These are phyloP conservation scores for Fusarium musae DNA, from an alignment of 2,329 filamentous ascomycete species.

Conservation along the genomic window DNA sequence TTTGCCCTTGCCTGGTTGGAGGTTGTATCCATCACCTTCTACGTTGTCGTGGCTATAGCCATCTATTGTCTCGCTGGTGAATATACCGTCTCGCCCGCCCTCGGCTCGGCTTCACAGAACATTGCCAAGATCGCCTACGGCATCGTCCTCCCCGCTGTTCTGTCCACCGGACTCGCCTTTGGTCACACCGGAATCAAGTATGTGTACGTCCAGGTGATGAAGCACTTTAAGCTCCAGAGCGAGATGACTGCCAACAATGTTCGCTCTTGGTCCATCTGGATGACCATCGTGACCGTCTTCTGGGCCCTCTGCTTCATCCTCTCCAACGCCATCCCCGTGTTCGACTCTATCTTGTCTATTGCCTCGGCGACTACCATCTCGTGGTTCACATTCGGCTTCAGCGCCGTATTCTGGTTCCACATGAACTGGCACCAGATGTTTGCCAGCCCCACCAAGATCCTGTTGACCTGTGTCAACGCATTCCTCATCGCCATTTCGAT, in stretches of 20 bases:
- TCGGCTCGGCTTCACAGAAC: slow-evolving; percentile 39
- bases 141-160: slow-evolving; percentile 46
- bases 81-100: slow-evolving; percentile 43
- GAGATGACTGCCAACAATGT: slow-evolving; percentile 49
- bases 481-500: slow-evolving; percentile 48
- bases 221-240: slow-evolving; percentile 46
- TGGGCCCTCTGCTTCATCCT: slow-evolving; percentile 51
- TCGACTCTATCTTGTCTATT: slow-evolving; percentile 52
- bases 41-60: slow-evolving; percentile 41
- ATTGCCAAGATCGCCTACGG: slow-evolving; percentile 48
- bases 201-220: slow-evolving; percentile 49
- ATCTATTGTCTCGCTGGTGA: slow-evolving; percentile 46
- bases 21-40: slow-evolving; percentile 42
- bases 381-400: slow-evolving; percentile 53
- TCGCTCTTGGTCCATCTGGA: slow-evolving; percentile 51
- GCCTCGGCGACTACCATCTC: slow-evolving; percentile 51
- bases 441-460: slow-evolving; percentile 45
- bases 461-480: slow-evolving; percentile 44
- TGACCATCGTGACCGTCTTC: slow-evolving; percentile 48
- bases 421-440: slow-evolving; percentile 50
- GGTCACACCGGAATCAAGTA: slow-evolving; percentile 51
- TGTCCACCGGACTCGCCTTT: slow-evolving; percentile 48
- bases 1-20: slow-evolving; percentile 43
- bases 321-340: slow-evolving; percentile 52
- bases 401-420: slow-evolving; percentile 51